phyloP scores from a whole-genome alignment of 1,284 basidiomycete genomes.

The Inonotus obliquus region DNA sequence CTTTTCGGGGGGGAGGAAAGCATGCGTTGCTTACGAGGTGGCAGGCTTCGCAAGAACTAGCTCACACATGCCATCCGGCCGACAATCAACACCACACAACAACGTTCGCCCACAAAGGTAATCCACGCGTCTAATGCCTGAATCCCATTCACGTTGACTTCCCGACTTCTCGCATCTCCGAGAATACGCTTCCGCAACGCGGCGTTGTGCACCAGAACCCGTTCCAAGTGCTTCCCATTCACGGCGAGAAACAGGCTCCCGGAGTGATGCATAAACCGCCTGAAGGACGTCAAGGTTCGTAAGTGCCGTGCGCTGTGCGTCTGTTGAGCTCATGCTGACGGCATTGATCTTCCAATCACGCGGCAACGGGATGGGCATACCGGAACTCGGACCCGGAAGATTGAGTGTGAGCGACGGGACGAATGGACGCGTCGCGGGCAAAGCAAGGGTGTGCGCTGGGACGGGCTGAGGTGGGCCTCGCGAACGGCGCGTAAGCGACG shows the following conservation, averaged over 20 bases:
- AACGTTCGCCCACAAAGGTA: constrained; percentile 59
- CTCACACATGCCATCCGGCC: constrained; percentile 37
- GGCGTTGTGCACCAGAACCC: constrained; percentile 46
- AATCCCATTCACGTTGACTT: constrained; percentile 53
- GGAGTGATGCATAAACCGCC: constrained; percentile 52
- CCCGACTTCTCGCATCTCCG: constrained; percentile 54
- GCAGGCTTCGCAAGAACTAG: constrained; percentile 42
- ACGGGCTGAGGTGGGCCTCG: constrained; percentile 32
- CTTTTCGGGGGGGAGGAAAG: background rate
- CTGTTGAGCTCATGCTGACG: constrained; percentile 26
- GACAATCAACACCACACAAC: constrained; percentile 56
- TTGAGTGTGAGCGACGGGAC: constrained; percentile 48
- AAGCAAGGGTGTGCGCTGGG: constrained; percentile 50
- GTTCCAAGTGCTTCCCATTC: constrained; percentile 61
- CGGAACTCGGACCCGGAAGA: constrained; percentile 59
- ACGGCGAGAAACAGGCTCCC: constrained; percentile 50
- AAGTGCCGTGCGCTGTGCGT: constrained; percentile 33
- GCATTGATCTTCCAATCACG: constrained; percentile 27
- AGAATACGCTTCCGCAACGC: constrained; percentile 58
- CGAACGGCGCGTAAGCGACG: constrained; percentile 12
- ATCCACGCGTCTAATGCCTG: constrained; percentile 60
- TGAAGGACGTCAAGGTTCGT: constrained; percentile 61
- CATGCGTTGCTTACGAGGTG: background rate
- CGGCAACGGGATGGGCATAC: constrained; percentile 40
- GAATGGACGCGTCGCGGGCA: constrained; percentile 61